phyloP scores from a whole-genome alignment of 306 rosid genomes.

The Styphnolobium japonicum region DNA sequence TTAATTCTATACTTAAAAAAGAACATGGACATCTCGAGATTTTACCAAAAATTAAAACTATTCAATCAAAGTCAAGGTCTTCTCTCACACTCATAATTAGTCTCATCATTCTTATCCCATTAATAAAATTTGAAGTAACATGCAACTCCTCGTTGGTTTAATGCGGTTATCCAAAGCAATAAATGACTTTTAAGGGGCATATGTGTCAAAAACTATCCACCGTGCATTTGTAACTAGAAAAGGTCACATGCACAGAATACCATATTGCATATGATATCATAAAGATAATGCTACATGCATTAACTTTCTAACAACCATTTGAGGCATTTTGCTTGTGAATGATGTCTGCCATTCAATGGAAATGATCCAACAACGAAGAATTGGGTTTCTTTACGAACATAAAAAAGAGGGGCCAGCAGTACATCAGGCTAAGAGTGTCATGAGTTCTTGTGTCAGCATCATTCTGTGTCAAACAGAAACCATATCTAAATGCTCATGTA shows the following conservation, averaged over 20 bases:
- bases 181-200: neutral
- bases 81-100: neutral
- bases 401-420: neutral
- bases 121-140: neutral
- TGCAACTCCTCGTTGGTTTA: neutral
- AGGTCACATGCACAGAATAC: neutral
- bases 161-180: neutral
- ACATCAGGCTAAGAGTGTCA: neutral
- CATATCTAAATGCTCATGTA: neutral
- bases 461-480: neutral
- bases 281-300: neutral
- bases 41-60: too few relatives aligned
- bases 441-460: neutral
- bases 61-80: neutral
- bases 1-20: too few relatives aligned
- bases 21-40: too few relatives aligned
- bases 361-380: neutral
- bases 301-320: neutral
- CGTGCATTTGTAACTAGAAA: neutral
- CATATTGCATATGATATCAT: neutral
- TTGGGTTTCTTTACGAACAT: neutral
- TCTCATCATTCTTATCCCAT: neutral
- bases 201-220: neutral
- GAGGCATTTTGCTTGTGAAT: conserved; percentile 13
- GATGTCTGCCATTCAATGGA: neutral